Evolutionary conservation across 2,329 filamentous ascomycete genomes (phyloP), one percentile per base, ranked within the genome.

Genomic region (Aspergillus tubingensis): DNA sequence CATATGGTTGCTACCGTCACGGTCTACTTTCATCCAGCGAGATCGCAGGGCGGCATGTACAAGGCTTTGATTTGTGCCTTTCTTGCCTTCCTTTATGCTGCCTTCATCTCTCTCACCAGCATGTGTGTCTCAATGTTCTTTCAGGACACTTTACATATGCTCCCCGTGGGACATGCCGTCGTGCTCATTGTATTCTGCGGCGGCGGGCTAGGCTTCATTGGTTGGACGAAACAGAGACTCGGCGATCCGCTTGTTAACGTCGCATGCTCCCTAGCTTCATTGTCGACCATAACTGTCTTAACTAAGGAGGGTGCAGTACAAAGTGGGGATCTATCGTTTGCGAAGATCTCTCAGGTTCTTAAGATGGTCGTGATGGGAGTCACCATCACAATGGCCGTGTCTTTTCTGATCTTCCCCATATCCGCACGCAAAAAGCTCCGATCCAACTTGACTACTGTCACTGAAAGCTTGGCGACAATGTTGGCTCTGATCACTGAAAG

Each of bases 1-100:
- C 94, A 97, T 76, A 88, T 96, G 71, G 92, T 96, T 54, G 92
- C 92, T 32, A 97, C 94, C 2, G 87, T 97, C 60, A 96, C 92
- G 0, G 93, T 97, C 10, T 98, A 96, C 72, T 98, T 97, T 70
- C 92, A 97, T 74, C 92, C 94, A 4, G 91, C 92, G 5, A 84
- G 94, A 60, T 91, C 91, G 17, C 86, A 88, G 25, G 94, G 94
- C 0, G 95, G 91, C 66, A 96, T 97, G 92, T 85, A 91, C 60
- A 91, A 96, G 76, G 93, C 92, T 3, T 85, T 89, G 10, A 78
- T 93, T 36, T 87, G 95, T 60, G 91, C 91, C 5, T 78, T 91
- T 39, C 81, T 90, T 36, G 93, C 92, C 1, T 91, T 96, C 62
- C 77, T 88, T 39, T 98, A 96, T 73, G 88, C 89, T 2, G 85